A percentile compares a stretch with the other conserved stretches of the same genome.
These are phyloP conservation scores for Colletotrichum theobromicola DNA, from an alignment of 2,329 filamentous ascomycete species.

Conservation along the genomic window DNA sequence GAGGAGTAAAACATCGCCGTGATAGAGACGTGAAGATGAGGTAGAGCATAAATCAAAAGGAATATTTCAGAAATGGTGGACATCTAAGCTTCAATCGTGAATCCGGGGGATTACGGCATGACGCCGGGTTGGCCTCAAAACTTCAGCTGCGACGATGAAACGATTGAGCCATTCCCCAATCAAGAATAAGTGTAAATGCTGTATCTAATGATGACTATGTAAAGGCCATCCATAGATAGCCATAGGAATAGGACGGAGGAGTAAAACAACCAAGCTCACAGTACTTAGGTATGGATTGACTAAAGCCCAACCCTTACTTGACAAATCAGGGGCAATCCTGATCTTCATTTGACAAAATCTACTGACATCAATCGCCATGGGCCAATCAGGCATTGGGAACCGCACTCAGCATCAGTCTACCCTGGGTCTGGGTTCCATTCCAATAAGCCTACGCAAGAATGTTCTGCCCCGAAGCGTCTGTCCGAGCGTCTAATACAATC, in stretches of 20 bases:
- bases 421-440: neutral
- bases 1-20: neutral
- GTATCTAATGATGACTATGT: neutral
- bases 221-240: accelerated
- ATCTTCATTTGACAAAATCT: neutral
- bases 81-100: neutral
- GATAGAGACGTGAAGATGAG: neutral
- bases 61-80: neutral
- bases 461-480: neutral
- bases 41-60: too few species aligned
- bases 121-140: neutral
- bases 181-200: accelerated
- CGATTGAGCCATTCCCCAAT: neutral
- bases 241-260: too few species aligned
- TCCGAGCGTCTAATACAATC: neutral
- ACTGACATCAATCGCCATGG: neutral
- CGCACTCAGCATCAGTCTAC: neutral
- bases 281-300: too few species aligned
- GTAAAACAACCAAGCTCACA: neutral
- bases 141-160: neutral
- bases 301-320: neutral
- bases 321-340: neutral
- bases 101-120: neutral
- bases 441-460: neutral
- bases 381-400: neutral